These are phyloP conservation scores for Acacia pycnantha DNA, from an alignment of 331 rosid species.

Conservation along the genomic window DNA sequence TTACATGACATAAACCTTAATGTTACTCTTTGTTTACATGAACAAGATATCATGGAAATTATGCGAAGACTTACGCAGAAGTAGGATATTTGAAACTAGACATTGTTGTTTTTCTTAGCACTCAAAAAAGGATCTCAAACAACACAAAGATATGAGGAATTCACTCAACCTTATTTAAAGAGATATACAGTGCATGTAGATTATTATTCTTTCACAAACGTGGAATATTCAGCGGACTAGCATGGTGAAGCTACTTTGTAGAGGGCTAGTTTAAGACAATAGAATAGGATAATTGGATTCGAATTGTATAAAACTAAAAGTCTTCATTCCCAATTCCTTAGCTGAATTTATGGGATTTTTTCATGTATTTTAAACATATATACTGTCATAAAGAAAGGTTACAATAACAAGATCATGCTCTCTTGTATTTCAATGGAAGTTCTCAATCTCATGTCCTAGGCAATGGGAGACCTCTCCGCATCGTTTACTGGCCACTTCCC, in stretches of 20 bases:
- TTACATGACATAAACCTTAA: too few relatives aligned
- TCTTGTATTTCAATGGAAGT: too few relatives aligned
- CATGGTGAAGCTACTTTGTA: not conserved
- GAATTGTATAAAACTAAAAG: not conserved
- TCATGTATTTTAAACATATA: too few relatives aligned
- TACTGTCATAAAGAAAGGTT: too few relatives aligned
- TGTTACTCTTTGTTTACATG: too few relatives aligned
- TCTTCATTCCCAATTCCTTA: not conserved
- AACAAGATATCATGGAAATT: not conserved
- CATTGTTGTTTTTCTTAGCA: not conserved
- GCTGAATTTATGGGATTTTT: not conserved
- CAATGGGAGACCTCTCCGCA: too few relatives aligned
- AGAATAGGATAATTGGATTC: not conserved
- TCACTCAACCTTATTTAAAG: not conserved
- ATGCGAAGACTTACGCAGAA: not conserved
- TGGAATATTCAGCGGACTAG: not conserved
- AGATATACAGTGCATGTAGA: not conserved
- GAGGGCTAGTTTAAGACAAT: not conserved
- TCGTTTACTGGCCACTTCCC: too few relatives aligned
- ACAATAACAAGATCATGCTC: too few relatives aligned
- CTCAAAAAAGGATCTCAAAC: not conserved
- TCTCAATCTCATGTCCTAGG: too few relatives aligned
- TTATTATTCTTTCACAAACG: not conserved
- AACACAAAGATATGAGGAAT: not conserved
- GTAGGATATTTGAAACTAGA: not conserved